Evolutionary conservation across 1,284 basidiomycete genomes (phyloP), one percentile per base, ranked within the genome.

Genomic region (Leccinum brunneo-olivaceum): DNA sequence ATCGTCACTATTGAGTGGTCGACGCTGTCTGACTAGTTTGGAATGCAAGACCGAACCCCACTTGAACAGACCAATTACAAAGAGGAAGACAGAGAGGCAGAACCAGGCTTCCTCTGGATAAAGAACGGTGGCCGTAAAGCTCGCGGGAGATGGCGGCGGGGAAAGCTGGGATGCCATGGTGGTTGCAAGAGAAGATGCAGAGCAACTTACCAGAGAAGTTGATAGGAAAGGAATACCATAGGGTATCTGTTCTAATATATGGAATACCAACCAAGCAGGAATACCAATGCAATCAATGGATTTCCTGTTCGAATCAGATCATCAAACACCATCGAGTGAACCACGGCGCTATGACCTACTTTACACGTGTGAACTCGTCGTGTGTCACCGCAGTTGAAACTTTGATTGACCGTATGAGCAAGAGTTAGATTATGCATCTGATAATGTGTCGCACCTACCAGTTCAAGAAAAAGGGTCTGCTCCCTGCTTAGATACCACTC

Each of bases 81-180:
- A 59, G 8, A 79, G 61, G 56, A 76, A 69, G 47, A 54, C 49
- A 2, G 66, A 63, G 5, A 78, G 43, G 44, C 69, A 59, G 48
- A 69, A 70, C 68, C 75, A 74, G 3, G 69, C 58, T 50, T 68
- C 55, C 25, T 67, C 61, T 12, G 76, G 67, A 43, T 71, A 72
- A 2, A 54, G 41, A 14, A 24, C 30, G 14, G 49, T 14, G 5
- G 21, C 10, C 8, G 27, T 1, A 4, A 9, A 8, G 12, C 23
- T 0, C 12, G 14, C 3, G 19, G 29, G 27, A 2, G 23, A 3
- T 3, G 28, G 4, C 5, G 34, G 5, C 14, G 15, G 5, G 2
- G 41, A 0, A 3, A 23, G 12, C 0, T 10, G 18, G 4, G 18
- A 7, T 19, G 29, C 0, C 49, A 48, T 55, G 42, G 21, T 25